Base-by-base conservation (phyloP, 768 basidiomycete genomes). In the Amanita subjunquillea region DNA sequence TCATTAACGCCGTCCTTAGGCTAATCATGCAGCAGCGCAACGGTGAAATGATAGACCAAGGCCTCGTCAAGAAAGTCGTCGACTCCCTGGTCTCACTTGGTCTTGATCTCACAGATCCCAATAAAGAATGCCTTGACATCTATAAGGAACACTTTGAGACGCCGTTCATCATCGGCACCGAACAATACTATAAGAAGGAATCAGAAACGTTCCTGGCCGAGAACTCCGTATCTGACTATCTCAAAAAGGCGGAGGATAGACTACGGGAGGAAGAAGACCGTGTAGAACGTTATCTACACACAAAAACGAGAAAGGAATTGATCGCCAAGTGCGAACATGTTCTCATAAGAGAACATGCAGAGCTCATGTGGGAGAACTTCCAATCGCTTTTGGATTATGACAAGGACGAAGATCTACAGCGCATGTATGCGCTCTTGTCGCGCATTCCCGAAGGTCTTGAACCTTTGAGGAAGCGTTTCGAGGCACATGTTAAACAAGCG, bases 71-170 rank as follows among this genome's bases (percentile, higher is more conserved):
- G 73, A 92, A 91, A 66, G 91, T 96, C 62, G 87, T 99, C 56
- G 94, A 97, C 60, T 94, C 91, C n/a, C 91, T 98, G 63, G 87
- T 98, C 32, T 95, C 93, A 1, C 81, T 98, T 39, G 96, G 96
- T 48, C 74, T 98, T 36, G 94, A 99, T 64, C 89, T 87, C 61
- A 72, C 78, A 50, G 93, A 98, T 68, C 83, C 87, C 64, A 91
- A 92, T 76, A 92, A 93, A 60, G 87, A 89, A 55, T 92, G 91
- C 52, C 83, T 97, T 42, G 96, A 98, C 56, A 85, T 98, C 37
- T 99, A 98, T 78, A 85, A 83, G 65, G 87, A 91, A 53, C 86
- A 94, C 62, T 90, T 98, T 66, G 94, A 98, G 67, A 70, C 68
- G 0, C 86, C 91, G 0, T 98, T 99, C 79, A 77, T 99, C 53